Evolutionary conservation across 2,329 filamentous ascomycete species (phyloP).

Genomic region (Sclerotinia sclerotiorum): DNA sequence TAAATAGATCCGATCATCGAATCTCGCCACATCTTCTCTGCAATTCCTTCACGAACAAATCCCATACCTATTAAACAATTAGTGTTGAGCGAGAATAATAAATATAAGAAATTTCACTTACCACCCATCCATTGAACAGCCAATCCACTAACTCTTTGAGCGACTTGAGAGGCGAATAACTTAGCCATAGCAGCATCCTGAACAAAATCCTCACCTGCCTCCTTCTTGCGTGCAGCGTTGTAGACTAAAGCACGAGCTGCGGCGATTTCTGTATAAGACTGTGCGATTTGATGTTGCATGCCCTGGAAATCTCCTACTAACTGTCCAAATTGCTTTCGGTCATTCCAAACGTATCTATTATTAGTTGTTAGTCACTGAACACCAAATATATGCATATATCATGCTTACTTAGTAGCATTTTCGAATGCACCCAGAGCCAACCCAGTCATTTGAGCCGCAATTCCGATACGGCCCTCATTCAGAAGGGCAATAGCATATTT

Average conservation of each 20-base stretch:
- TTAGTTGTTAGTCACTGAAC: slow-evolving; percentile 28
- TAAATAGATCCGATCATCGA: slow-evolving; percentile 99
- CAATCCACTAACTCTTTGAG: slow-evolving; percentile 77
- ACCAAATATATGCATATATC: slow-evolving; percentile 13
- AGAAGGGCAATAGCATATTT: slow-evolving; percentile 94
- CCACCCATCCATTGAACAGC: slow-evolving; percentile 99
- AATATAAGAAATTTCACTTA: slow-evolving; percentile 14
- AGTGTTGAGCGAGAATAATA: not conserved
- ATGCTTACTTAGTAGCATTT: slow-evolving; percentile 74
- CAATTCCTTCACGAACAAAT: slow-evolving; percentile 91
- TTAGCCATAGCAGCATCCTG: slow-evolving; percentile 98
- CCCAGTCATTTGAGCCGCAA: slow-evolving; percentile 98
- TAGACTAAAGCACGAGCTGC: slow-evolving; percentile 90
- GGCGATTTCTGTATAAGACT: slow-evolving; percentile 90
- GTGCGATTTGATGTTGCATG: slow-evolving; percentile 98
- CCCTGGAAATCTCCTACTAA: slow-evolving; percentile 96
- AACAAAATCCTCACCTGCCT: slow-evolving; percentile 93
- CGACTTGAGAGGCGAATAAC: slow-evolving; percentile 90
- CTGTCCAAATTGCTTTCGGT: slow-evolving; percentile 93
- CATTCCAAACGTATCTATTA: slow-evolving; percentile 87
- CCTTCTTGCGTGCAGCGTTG: slow-evolving; percentile 97
- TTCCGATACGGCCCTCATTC: slow-evolving; percentile 97
- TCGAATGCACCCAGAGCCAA: slow-evolving; percentile 92
- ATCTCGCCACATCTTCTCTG: slow-evolving; percentile 97
- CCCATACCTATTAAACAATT: slow-evolving; percentile 61